Evolutionary conservation across 768 basidiomycete species (phyloP), one percentile per base, ranked within the genome.

Genomic region (Serendipita vermifera): DNA sequence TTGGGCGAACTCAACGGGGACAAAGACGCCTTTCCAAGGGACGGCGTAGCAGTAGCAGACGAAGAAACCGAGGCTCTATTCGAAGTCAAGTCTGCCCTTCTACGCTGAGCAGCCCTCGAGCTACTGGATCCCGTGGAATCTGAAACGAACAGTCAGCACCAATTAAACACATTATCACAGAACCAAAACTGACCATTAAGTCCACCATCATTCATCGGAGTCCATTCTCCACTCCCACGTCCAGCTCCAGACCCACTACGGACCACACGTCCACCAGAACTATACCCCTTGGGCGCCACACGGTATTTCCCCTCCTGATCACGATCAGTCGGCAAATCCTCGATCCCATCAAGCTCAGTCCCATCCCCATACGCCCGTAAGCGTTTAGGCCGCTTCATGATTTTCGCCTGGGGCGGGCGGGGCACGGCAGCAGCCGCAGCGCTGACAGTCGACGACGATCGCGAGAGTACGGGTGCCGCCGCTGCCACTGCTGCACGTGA

Each of bases 271-370:
- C 46, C 46, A 7, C 27, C 22, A 7, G 22, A 27, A 31, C 27
- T 51, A n/a, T 41, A 41, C 9, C 78, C 76, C 67, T 82, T 87
- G 24, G 87, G 84, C 59, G 84, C 81, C 7, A 90, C 81, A 56
- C 80, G 80, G 66, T 76, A 91, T 38, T 73, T 77, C 54, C 78
- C 76, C 68, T 89, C 86, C 63, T 85, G 83, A 51, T 91, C 88
- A 43, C 86, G 75, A 64, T 92, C 85, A 7, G 88, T 87, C 5
- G 82, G 82, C 38, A 94, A 76, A 67, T 96, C 92, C 26, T 93
- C 92, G 57, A 96, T 77, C 2, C 68, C 80, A 63, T 96, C 92
- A 54, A 96, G 71, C 66, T 94, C 92, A 7, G 88, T 91, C 13
- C 92, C 92, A 64, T 90, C 86, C 3, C 87, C 87, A 63, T 83